A percentile compares a stretch with the other conserved stretches of the same genome.
These are phyloP conservation scores for Acer saccharum DNA, from an alignment of 345 rosid genomes.

Conservation along the genomic window DNA sequence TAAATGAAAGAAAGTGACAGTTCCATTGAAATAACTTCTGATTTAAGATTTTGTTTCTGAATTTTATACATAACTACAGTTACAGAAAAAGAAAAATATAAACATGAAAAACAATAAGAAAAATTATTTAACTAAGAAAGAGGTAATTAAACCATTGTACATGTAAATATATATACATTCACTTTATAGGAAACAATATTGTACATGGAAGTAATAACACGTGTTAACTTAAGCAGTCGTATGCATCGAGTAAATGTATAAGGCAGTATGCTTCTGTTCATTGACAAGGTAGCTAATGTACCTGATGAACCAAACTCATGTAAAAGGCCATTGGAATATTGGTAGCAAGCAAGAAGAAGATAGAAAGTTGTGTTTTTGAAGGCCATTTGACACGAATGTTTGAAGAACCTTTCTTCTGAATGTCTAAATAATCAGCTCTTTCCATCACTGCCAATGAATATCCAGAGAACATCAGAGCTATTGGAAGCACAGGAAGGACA, in stretches of 20 bases:
- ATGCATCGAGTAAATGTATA: conserved; percentile 14
- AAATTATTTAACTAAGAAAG: background rate
- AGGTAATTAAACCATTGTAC: background rate
- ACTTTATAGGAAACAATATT: background rate
- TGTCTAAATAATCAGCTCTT: conserved; percentile 30
- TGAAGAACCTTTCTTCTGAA: conserved; percentile 40
- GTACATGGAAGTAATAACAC: background rate
- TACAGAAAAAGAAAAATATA: background rate
- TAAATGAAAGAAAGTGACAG: background rate
- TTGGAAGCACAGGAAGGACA: conserved; percentile 91
- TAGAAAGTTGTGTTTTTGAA: conserved; percentile 44
- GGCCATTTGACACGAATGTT: conserved; percentile 37
- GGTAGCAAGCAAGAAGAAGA: conserved; percentile 74
- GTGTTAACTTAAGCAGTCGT: background rate
- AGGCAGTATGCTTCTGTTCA: background rate
- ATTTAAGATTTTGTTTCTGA: background rate
- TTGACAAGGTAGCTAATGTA: conserved; percentile 21
- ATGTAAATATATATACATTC: background rate
- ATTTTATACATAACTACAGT: conserved; percentile 9
- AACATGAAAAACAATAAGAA: background rate
- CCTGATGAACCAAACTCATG: conserved; percentile 93
- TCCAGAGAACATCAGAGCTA: conserved; percentile 87
- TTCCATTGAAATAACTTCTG: conserved; percentile 5
- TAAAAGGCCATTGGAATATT: conserved; percentile 89
- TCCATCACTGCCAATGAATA: conserved; percentile 63